Conservation (phyloP, 176 grass and related monocot species). For the Phragmites australis region DNA sequence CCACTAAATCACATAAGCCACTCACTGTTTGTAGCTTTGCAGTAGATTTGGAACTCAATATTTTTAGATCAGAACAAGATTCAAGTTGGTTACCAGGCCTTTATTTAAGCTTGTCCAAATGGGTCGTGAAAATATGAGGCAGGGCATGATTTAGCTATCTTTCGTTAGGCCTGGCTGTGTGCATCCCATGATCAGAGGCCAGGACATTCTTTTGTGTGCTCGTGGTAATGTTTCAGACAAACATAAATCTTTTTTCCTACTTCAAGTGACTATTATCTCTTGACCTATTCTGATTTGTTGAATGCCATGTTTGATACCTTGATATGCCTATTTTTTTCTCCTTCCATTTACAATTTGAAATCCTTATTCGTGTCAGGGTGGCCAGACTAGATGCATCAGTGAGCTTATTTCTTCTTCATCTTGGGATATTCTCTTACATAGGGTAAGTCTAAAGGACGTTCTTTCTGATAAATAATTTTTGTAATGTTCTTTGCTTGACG, state of each 20-base stretch:
- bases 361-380: slow-evolving; percentile 35
- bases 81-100: not conserved
- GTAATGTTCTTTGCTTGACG: slow-evolving; percentile 8
- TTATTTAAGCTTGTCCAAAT: not conserved
- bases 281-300: not conserved
- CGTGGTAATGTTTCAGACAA: not conserved
- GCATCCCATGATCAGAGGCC: not conserved
- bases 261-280: not conserved
- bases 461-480: not conserved
- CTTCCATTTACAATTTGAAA: slow-evolving; percentile 17
- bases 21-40: not conserved
- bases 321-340: not conserved
- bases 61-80: not conserved
- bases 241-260: not conserved
- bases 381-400: not conserved
- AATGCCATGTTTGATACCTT: slow-evolving; percentile 4
- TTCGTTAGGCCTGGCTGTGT: not conserved
- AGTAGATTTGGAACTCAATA: not conserved
- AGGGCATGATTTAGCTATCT: not conserved
- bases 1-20: not conserved
- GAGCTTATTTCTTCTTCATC: slow-evolving; percentile 47
- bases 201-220: not conserved
- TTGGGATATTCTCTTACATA: slow-evolving; percentile 47
- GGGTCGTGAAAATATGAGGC: not conserved
- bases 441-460: slow-evolving; percentile 30